phyloP scores from a whole-genome alignment of 208 protist genomes.

The Tritrichomonas foetus region DNA sequence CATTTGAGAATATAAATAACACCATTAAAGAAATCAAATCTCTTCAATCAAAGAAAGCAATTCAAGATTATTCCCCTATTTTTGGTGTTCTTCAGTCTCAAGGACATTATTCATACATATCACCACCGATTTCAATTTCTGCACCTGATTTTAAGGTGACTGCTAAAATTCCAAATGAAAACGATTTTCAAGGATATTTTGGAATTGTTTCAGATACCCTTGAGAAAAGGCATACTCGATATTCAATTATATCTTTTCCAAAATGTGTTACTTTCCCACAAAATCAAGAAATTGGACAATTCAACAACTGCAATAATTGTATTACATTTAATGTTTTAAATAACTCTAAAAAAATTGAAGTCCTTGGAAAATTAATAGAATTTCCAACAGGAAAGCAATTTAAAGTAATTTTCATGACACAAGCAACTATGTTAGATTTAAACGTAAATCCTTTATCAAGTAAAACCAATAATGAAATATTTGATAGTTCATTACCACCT shows the following conservation, averaged over 20 bases:
- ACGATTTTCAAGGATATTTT: neutral
- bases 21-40: neutral
- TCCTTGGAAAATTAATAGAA: neutral
- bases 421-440: neutral
- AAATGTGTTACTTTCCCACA: neutral
- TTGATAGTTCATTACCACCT: too few relatives aligned
- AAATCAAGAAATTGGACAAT: neutral
- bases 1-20: neutral
- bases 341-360: neutral
- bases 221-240: neutral
- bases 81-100: neutral
- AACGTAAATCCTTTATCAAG: too few relatives aligned
- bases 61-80: neutral
- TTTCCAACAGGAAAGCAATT: neutral
- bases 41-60: neutral
- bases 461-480: too few relatives aligned
- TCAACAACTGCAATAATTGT: neutral
- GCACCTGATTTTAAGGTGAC: neutral
- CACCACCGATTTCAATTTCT: neutral
- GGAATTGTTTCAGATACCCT: neutral
- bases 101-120: neutral
- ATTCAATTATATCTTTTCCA: neutral
- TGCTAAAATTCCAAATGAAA: neutral
- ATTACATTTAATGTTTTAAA: neutral
- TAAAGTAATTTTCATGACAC: neutral